Conservation (phyloP, 345 rosid species). For the Eucalyptus virginea region DNA sequence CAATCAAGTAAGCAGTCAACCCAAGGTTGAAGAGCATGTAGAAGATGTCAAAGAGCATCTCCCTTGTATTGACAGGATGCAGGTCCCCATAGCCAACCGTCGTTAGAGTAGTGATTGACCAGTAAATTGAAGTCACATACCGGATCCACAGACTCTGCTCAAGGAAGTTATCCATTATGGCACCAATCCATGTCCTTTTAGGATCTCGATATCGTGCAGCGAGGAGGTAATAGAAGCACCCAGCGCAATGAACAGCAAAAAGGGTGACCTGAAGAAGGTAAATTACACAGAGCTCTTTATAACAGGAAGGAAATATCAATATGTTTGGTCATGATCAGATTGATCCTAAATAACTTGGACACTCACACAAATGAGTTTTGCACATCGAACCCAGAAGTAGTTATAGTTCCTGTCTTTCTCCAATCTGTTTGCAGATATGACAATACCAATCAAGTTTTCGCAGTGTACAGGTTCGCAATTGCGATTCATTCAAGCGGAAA, state of each 20-base stretch:
- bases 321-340: neutral
- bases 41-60: conserved; percentile 84
- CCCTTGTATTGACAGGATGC: conserved; percentile 78
- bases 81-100: conserved; percentile 95
- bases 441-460: neutral
- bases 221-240: conserved; percentile 80
- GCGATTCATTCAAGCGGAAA: neutral
- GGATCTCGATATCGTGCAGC: conserved; percentile 61
- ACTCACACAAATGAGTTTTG: conserved; percentile 85
- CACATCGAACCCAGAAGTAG: conserved; percentile 96
- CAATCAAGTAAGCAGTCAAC: conserved; percentile 82
- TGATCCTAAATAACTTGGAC: neutral
- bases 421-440: conserved; percentile 29
- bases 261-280: conserved; percentile 57
- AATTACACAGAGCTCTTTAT: neutral
- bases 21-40: conserved; percentile 94
- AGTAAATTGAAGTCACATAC: conserved; percentile 84
- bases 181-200: conserved; percentile 63
- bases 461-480: neutral
- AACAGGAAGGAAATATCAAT: neutral
- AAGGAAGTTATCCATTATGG: conserved; percentile 25
- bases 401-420: conserved; percentile 89
- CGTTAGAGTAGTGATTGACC: conserved; percentile 94
- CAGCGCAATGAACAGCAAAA: conserved; percentile 86
- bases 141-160: conserved; percentile 46